Percentiles rank a stretch among this genome's conserved stretches.
Evolutionary conservation across 768 basidiomycete species (phyloP).

Genomic region (Dictyophora rubrovolvata): DNA sequence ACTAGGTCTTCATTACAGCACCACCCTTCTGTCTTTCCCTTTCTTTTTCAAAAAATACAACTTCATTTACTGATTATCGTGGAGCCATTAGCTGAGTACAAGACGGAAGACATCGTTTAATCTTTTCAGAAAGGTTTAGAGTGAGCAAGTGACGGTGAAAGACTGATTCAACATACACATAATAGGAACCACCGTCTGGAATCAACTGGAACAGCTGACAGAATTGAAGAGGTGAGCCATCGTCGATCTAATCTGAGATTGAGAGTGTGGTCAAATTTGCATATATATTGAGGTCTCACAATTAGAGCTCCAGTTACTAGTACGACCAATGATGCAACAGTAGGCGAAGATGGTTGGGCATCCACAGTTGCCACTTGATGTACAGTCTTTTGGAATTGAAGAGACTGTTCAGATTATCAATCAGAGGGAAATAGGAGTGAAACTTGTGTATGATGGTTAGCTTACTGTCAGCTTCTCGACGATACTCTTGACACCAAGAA

Average conservation of each 20-base stretch:
- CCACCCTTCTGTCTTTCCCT: background rate
- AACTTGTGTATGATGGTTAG: slow-evolving; percentile 9
- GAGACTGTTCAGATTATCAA: slow-evolving; percentile 30
- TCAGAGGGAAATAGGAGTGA: background rate
- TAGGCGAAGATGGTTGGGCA: slow-evolving; percentile 70
- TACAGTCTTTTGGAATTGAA: slow-evolving; percentile 74
- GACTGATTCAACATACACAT: slow-evolving; percentile 51
- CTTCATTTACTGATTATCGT: background rate
- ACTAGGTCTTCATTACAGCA: background rate
- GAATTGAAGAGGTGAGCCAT: slow-evolving; percentile 68
- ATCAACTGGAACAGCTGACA: slow-evolving; percentile 91
- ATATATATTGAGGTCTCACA: slow-evolving; percentile 32
- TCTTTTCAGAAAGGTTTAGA: slow-evolving; percentile 26
- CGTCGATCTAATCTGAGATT: slow-evolving; percentile 56
- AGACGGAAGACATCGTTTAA: slow-evolving; percentile 90
- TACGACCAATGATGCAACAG: slow-evolving; percentile 57
- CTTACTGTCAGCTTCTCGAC: slow-evolving; percentile 63
- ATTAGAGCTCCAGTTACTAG: slow-evolving; percentile 81
- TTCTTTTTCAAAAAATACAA: background rate
- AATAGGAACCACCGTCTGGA: slow-evolving; percentile 64
- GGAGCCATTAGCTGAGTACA: slow-evolving; percentile 38
- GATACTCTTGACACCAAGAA: slow-evolving; percentile 48
- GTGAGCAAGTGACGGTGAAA: background rate
- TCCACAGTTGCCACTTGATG: slow-evolving; percentile 80
- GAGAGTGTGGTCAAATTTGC: background rate